Evolutionary conservation across 345 rosid genomes (phyloP), one percentile per base, ranked within the genome.

Genomic region (Iberis pinnata): DNA sequence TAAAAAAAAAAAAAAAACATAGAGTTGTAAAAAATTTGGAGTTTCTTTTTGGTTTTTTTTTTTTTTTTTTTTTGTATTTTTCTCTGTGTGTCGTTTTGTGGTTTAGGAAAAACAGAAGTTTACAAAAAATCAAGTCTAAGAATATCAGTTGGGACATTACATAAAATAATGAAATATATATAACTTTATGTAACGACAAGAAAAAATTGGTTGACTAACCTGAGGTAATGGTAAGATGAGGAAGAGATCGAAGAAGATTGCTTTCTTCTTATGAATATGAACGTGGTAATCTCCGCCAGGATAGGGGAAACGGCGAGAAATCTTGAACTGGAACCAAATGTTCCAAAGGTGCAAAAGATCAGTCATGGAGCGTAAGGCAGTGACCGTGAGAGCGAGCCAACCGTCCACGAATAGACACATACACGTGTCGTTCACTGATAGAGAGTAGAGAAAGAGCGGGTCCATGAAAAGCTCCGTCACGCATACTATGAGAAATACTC

Each of bases 401-500:
- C 98, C 92, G 19, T 90, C 98, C 33, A 90, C 65, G 70, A 84
- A 82, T 37, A 90, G 80, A 66, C 95, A 87, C 86, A 76, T 76
- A 50, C 75, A 82, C 13, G 76, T 68, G 26, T 80, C 86, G 59
- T 86, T 84, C 2, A 90, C 56, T 4, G 96, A 82, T 19, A 90
- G 67, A 4, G 84, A 74, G 68, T 87, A 90, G 68, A 90, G 86
- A 73, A 90, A 90, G 25, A 90, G 86, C n/a, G 98, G 98, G 69
- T 92, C 98, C 32, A 92, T 83, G 47, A 87, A 84, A 1, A 92
- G 86, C 1, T 95, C 96, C 5, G 85, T 71, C 9, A 89, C 88
- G 43, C 95, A 82, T 0, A 83, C 93, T 0, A 84, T 73, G 16
- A 92, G 86, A 54, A 87, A 87, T 36, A 80, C 78, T 72, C 77